These are phyloP conservation scores for Colletotrichum sp. DNA, from an alignment of 2,329 filamentous ascomycete genomes.

Conservation along the genomic window DNA sequence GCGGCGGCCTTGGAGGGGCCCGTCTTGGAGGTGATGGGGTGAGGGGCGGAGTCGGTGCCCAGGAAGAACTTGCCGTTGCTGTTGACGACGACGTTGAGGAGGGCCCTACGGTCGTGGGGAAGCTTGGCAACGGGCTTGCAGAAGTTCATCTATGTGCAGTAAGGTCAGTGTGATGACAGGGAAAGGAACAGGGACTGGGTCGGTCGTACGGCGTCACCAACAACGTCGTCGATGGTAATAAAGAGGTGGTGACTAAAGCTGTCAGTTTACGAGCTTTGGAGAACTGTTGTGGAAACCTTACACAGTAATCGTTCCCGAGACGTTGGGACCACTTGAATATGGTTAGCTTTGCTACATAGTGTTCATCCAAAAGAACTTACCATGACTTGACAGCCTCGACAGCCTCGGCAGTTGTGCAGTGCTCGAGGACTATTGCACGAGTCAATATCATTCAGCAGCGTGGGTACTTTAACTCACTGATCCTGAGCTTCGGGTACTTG, in stretches of 20 bases:
- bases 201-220: constrained; percentile 53
- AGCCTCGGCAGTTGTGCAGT: constrained; percentile 86
- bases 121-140: constrained; percentile 77
- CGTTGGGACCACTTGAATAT: constrained; percentile 75
- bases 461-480: constrained; percentile 30
- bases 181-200: constrained; percentile 6
- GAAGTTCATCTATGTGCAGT: constrained; percentile 54
- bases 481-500: constrained; percentile 74
- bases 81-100: constrained; percentile 68
- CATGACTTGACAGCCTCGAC: constrained; percentile 68
- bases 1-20: constrained; percentile 61
- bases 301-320: constrained; percentile 53
- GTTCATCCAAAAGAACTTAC: background rate
- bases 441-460: background rate
- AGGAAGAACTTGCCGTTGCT: constrained; percentile 75
- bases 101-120: constrained; percentile 73
- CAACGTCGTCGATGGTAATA: constrained; percentile 75
- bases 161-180: background rate
- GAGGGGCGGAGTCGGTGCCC: constrained; percentile 74
- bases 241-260: constrained; percentile 77
- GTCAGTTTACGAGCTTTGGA: background rate
- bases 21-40: constrained; percentile 62
- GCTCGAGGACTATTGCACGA: constrained; percentile 64
- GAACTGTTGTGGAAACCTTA: constrained; percentile 25
- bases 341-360: background rate